Conservation (phyloP, 2,329 filamentous ascomycete species). For the Colletotrichum noveboracense region DNA sequence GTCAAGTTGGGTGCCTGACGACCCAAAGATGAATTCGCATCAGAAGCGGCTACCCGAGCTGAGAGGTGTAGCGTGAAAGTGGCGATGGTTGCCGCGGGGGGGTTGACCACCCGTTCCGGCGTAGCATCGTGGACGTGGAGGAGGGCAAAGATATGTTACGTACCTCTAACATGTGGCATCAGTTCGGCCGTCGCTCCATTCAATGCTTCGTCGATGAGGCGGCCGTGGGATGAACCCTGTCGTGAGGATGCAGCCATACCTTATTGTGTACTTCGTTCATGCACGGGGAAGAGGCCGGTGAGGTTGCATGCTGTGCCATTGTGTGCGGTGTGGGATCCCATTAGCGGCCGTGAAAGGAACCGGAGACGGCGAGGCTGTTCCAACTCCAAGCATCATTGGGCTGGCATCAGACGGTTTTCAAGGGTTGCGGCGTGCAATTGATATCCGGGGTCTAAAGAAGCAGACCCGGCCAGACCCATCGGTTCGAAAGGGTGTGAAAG, state of each 20-base stretch:
- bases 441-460: conserved; percentile 3
- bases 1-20: background rate
- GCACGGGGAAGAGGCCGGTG: conserved; percentile 19
- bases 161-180: conserved; percentile 8
- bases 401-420: background rate
- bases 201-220: conserved; percentile 8
- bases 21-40: conserved; percentile 7
- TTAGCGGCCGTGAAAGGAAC: conserved; percentile 11
- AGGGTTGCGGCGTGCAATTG: background rate
- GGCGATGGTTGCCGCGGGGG: conserved; percentile 8
- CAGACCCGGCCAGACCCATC: conserved; percentile 1
- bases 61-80: background rate
- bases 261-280: conserved; percentile 19
- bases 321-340: conserved; percentile 1
- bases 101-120: conserved; percentile 10
- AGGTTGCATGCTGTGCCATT: conserved; percentile 2
- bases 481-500: conserved; percentile 5
- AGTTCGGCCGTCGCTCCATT: background rate
- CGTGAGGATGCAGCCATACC: conserved; percentile 16
- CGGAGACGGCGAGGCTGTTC: conserved; percentile 5
- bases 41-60: conserved; percentile 9
- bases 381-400: background rate
- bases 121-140: conserved; percentile 1
- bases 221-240: conserved; percentile 8
- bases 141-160: background rate